Percentiles rank a stretch among this genome's conserved stretches.
These are phyloP conservation scores for Daldinia childiae DNA, from an alignment of 495 filamentous ascomycete species.

Conservation along the genomic window DNA sequence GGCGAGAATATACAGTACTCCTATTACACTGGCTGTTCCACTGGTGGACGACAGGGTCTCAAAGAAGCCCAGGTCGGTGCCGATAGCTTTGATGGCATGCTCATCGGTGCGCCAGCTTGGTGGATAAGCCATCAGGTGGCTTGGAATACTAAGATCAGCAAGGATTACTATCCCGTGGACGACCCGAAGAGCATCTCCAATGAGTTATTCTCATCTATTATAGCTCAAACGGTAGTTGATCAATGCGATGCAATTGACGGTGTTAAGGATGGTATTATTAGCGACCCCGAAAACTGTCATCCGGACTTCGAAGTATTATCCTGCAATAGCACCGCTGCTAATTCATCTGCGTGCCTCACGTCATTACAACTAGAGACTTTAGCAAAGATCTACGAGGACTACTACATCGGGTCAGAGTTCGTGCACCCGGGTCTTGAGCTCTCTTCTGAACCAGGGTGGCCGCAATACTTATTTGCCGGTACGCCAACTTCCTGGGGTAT, in stretches of 20 bases:
- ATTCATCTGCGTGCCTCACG: slow-evolving; percentile 60
- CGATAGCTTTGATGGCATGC: slow-evolving; percentile 69
- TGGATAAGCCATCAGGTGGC: slow-evolving; percentile 57
- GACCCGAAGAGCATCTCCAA: slow-evolving; percentile 60
- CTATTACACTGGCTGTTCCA: slow-evolving; percentile 67
- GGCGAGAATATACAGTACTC: slow-evolving; percentile 46
- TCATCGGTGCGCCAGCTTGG: slow-evolving; percentile 63
- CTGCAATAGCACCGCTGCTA: slow-evolving; percentile 51
- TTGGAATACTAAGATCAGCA: slow-evolving; percentile 47
- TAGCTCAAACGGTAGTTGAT: slow-evolving; percentile 61
- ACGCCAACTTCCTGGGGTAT: slow-evolving; percentile 42
- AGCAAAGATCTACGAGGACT: slow-evolving; percentile 60
- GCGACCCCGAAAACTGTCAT: slow-evolving; percentile 64
- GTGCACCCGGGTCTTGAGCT: slow-evolving; percentile 58
- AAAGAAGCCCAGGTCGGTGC: slow-evolving; percentile 58
- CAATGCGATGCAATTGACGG: slow-evolving; percentile 74
- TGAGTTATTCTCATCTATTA: slow-evolving; percentile 56
- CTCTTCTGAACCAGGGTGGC: slow-evolving; percentile 49
- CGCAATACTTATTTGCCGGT: slow-evolving; percentile 1
- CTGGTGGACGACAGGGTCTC: slow-evolving; percentile 64
- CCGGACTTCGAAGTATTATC: slow-evolving; percentile 60
- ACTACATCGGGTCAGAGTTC: slow-evolving; percentile 54
- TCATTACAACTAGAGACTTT: slow-evolving; percentile 61
- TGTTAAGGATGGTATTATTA: slow-evolving; percentile 69
- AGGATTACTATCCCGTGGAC: slow-evolving; percentile 49